These are phyloP conservation scores for Saturnispora mendoncae DNA, from an alignment of 805 yeast genomes.

Conservation along the genomic window DNA sequence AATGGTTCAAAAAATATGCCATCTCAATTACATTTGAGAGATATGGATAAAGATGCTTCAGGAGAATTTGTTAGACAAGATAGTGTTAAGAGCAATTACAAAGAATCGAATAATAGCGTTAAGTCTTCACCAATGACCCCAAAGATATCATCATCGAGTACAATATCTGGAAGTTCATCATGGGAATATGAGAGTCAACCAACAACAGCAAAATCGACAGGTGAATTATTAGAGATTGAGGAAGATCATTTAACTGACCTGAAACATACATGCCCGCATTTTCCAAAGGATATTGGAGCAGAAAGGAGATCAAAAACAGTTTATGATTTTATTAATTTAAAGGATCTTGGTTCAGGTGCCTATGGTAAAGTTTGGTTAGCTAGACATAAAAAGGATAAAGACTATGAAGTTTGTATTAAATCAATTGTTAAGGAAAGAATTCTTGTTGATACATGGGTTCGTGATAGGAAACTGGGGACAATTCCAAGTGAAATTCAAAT, in stretches of 20 bases:
- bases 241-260: slow-evolving; percentile 27
- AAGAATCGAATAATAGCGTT: not conserved
- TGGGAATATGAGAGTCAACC: slow-evolving; percentile 6
- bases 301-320: slow-evolving; percentile 63
- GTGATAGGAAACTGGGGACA: slow-evolving; percentile 85
- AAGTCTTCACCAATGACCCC: not conserved
- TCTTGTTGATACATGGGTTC: slow-evolving; percentile 93
- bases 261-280: slow-evolving; percentile 18
- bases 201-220: not conserved
- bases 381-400: slow-evolving; percentile 51
- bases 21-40: slow-evolving; percentile 7
- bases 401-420: slow-evolving; percentile 68
- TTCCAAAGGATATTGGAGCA: slow-evolving; percentile 56
- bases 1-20: slow-evolving; percentile 6
- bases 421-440: slow-evolving; percentile 88
- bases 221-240: slow-evolving; percentile 9
- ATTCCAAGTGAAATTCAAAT: slow-evolving; percentile 95
- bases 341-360: slow-evolving; percentile 92
- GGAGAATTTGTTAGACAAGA: slow-evolving; percentile 1
- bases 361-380: slow-evolving; percentile 89
- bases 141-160: slow-evolving; percentile 3
- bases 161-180: slow-evolving; percentile 3
- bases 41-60: slow-evolving; percentile 9
- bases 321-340: slow-evolving; percentile 58
- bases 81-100: not conserved